A percentile compares a stretch with the other conserved stretches of the same genome.
These are phyloP conservation scores for Penicillium sp. DNA, from an alignment of 2,329 filamentous ascomycete species.

Conservation along the genomic window DNA sequence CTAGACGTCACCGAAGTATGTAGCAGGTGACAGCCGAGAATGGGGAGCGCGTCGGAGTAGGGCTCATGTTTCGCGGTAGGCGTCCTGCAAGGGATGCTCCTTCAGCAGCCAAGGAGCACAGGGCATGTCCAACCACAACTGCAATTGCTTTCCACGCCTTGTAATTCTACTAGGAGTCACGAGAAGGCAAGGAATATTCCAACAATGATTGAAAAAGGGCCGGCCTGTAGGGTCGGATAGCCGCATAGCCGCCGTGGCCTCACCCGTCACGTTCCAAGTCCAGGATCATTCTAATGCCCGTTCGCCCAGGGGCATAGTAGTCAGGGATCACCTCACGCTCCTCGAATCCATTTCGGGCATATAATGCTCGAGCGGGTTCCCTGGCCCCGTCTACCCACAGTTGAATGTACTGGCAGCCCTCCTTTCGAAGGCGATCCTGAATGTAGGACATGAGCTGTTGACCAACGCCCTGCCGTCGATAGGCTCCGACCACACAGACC, in stretches of 20 bases:
- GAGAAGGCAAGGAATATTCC: slow-evolving; percentile 18
- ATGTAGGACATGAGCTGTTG: slow-evolving; percentile 44
- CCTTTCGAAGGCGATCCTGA: slow-evolving; percentile 40
- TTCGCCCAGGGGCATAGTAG: slow-evolving; percentile 50
- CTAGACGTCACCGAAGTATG: slow-evolving; percentile 37
- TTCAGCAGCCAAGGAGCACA: slow-evolving; percentile 21
- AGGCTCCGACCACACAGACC: slow-evolving; percentile 46
- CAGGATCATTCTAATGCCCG: slow-evolving; percentile 45
- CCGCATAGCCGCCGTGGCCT: slow-evolving; percentile 23
- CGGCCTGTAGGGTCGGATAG: slow-evolving; percentile 14
- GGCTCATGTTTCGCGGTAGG: slow-evolving; percentile 30
- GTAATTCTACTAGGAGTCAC: slow-evolving; percentile 16
- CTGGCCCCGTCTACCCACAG: slow-evolving; percentile 52
- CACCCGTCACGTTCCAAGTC: slow-evolving; percentile 29
- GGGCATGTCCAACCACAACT: slow-evolving; percentile 20
- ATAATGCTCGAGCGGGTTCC: slow-evolving; percentile 44
- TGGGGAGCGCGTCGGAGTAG: slow-evolving; percentile 21
- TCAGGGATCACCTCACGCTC: slow-evolving; percentile 45
- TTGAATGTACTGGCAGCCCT: slow-evolving; percentile 47
- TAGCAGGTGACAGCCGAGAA: slow-evolving; percentile 27
- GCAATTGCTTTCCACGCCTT: slow-evolving; percentile 18
- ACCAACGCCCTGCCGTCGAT: slow-evolving; percentile 47
- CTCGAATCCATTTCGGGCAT: slow-evolving; percentile 45
- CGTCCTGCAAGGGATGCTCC: slow-evolving; percentile 33
- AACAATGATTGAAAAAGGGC: slow-evolving; percentile 5